phyloP scores from a whole-genome alignment of 108 stramenopile genomes.

The Nitzschia sp. region DNA sequence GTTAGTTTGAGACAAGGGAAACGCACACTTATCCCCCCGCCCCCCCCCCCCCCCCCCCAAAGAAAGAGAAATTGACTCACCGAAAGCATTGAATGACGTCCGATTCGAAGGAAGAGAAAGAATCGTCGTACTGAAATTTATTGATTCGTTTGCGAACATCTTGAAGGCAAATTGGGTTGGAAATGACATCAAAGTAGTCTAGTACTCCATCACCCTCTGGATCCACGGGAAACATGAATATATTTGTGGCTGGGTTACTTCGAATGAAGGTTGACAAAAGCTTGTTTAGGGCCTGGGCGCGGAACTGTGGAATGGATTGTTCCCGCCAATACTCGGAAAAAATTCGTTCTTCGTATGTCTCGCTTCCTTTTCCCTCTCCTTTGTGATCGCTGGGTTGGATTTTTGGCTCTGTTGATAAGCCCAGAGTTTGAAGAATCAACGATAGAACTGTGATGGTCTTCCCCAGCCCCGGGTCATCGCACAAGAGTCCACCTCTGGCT shows the following conservation, averaged over 20 bases:
- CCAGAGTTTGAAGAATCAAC: conserved; percentile 70
- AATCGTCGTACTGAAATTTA: conserved; percentile 22
- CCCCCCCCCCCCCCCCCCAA: too few relatives aligned
- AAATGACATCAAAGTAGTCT: conserved; percentile 71
- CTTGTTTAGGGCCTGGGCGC: conserved; percentile 27
- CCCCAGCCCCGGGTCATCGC: conserved; percentile 81
- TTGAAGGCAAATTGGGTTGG: conserved; percentile 61
- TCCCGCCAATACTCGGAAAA: conserved; percentile 71
- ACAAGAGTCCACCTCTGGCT: conserved; percentile 51
- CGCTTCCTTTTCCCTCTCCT: background rate
- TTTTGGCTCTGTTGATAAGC: conserved; percentile 40
- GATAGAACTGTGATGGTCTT: conserved; percentile 85
- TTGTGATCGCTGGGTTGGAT: background rate
- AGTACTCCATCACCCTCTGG: conserved; percentile 48
- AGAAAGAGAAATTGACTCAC: too few relatives aligned
- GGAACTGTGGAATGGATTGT: conserved; percentile 26
- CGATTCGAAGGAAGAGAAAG: conserved; percentile 42
- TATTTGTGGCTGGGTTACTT: background rate
- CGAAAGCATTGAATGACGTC: conserved; percentile 35
- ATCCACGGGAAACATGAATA: conserved; percentile 26
- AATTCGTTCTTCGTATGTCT: conserved; percentile 34
- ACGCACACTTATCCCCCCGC: too few relatives aligned
- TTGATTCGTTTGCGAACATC: conserved; percentile 38
- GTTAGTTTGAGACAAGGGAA: too few relatives aligned
- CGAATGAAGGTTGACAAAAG: conserved; percentile 28